Percentiles rank a stretch among this genome's conserved stretches.
These are phyloP conservation scores for Zymoseptoria brevis DNA, from an alignment of 2,329 filamentous ascomycete species.

Conservation along the genomic window DNA sequence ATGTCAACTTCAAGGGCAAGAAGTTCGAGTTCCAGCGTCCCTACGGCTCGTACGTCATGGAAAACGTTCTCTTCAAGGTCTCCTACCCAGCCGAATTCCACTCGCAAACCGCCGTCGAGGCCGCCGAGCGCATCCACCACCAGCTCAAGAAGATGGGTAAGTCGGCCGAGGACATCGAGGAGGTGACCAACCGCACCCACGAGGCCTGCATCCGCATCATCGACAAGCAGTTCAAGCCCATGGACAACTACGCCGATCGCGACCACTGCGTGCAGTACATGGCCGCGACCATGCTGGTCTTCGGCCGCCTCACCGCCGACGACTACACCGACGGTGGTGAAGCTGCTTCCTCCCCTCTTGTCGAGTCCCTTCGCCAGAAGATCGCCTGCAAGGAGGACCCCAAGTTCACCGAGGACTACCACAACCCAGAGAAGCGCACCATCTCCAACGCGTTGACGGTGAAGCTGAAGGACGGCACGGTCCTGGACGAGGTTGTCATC, in stretches of 20 bases:
- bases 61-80: slow-evolving; percentile 99
- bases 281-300: slow-evolving; percentile 91
- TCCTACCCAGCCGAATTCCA: slow-evolving; percentile 98
- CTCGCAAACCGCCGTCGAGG: slow-evolving; percentile 96
- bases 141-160: slow-evolving; percentile 79
- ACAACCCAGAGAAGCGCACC: slow-evolving; percentile 83
- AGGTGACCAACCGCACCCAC: slow-evolving; percentile 88
- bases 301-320: slow-evolving; percentile 82
- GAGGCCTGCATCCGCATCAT: slow-evolving; percentile 98
- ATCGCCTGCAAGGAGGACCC: slow-evolving; percentile 96
- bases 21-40: slow-evolving; percentile 93
- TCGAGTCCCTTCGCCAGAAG: slow-evolving; percentile 85
- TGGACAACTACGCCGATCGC: slow-evolving; percentile 99
- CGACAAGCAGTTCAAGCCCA: slow-evolving; percentile 99
- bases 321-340: slow-evolving; percentile 92
- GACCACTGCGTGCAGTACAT: slow-evolving; percentile 99
- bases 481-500: slow-evolving; percentile 81
- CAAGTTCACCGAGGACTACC: slow-evolving; percentile 83
- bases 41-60: slow-evolving; percentile 99
- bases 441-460: slow-evolving; percentile 97
- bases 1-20: slow-evolving; percentile 92
- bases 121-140: slow-evolving; percentile 78
- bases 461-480: slow-evolving; percentile 85
- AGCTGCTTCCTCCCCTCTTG: slow-evolving; percentile 79
- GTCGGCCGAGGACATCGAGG: slow-evolving; percentile 87